These are phyloP conservation scores for Syzygium grande DNA, from an alignment of 345 rosid species.

Conservation along the genomic window DNA sequence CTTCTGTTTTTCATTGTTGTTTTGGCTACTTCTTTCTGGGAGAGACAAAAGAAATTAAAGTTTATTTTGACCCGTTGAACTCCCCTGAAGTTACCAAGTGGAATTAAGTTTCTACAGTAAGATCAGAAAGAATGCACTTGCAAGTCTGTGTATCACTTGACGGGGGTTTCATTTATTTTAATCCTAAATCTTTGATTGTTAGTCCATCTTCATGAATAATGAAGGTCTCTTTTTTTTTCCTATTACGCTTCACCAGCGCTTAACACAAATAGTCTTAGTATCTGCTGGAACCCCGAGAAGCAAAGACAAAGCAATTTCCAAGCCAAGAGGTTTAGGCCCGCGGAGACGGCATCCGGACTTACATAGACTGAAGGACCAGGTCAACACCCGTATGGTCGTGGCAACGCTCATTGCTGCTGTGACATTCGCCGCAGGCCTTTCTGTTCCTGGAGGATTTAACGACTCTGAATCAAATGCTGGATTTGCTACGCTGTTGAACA, in stretches of 20 bases:
- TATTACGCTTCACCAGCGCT: not conserved
- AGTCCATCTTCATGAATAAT: not conserved
- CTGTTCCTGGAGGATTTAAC: not conserved
- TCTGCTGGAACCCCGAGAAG: accelerated
- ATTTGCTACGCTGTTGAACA: not conserved
- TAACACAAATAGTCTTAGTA: not conserved
- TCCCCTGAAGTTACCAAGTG: not conserved
- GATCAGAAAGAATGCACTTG: not conserved
- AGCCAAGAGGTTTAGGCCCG: accelerated
- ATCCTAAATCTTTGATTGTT: not conserved
- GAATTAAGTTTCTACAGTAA: not conserved
- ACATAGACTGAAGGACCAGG: not conserved
- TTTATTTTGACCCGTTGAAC: not conserved
- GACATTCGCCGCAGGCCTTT: not conserved
- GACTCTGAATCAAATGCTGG: not conserved
- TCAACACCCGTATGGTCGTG: not conserved
- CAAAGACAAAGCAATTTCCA: not conserved
- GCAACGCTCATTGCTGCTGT: not conserved
- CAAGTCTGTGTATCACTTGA: not conserved
- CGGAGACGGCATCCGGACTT: not conserved
- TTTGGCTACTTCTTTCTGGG: not conserved
- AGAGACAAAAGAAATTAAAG: not conserved
- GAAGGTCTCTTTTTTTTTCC: not conserved
- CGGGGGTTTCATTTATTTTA: not conserved
- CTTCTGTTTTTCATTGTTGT: accelerated